Evolutionary conservation across 805 yeast species (phyloP).

Genomic region (Candida dajiaensis): DNA sequence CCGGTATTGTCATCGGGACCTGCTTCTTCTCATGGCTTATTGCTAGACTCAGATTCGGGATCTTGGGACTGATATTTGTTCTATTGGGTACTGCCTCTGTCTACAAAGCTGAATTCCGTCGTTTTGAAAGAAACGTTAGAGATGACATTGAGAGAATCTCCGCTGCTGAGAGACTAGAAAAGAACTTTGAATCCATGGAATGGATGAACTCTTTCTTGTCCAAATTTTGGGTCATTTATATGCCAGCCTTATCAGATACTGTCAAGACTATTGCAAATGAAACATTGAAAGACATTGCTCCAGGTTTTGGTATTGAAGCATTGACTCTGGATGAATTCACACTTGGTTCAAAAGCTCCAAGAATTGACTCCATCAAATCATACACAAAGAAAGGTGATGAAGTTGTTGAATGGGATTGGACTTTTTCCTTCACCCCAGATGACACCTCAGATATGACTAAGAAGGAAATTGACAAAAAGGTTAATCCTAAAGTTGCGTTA

Average conservation of each 20-base stretch:
- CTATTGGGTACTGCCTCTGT: slow-evolving; percentile 58
- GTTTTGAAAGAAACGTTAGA: slow-evolving; percentile 67
- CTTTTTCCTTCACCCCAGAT: slow-evolving; percentile 72
- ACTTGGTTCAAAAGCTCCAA: slow-evolving; percentile 75
- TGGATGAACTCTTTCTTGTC: slow-evolving; percentile 76
- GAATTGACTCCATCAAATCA: slow-evolving; percentile 64
- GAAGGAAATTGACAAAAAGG: slow-evolving; percentile 59
- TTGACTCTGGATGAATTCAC: slow-evolving; percentile 72
- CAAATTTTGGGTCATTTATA: slow-evolving; percentile 82
- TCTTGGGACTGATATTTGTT: slow-evolving; percentile 56
- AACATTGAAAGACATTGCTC: slow-evolving; percentile 61
- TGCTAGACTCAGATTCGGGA: slow-evolving; percentile 58
- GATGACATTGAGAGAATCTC: slow-evolving; percentile 69
- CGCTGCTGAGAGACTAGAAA: slow-evolving; percentile 58
- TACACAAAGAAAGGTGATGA: slow-evolving; percentile 65
- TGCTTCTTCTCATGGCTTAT: slow-evolving; percentile 67
- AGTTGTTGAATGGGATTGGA: slow-evolving; percentile 79
- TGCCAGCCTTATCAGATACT: slow-evolving; percentile 78
- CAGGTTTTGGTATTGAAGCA: slow-evolving; percentile 79
- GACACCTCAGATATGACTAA: slow-evolving; percentile 82
- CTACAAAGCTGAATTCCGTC: slow-evolving; percentile 65
- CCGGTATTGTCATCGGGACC: slow-evolving; percentile 57
- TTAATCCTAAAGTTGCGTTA: slow-evolving; percentile 75
- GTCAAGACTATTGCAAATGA: slow-evolving; percentile 68
- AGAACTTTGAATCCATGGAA: slow-evolving; percentile 65